phyloP scores from a whole-genome alignment of 306 rosid genomes.

The Dryas alaskensis region DNA sequence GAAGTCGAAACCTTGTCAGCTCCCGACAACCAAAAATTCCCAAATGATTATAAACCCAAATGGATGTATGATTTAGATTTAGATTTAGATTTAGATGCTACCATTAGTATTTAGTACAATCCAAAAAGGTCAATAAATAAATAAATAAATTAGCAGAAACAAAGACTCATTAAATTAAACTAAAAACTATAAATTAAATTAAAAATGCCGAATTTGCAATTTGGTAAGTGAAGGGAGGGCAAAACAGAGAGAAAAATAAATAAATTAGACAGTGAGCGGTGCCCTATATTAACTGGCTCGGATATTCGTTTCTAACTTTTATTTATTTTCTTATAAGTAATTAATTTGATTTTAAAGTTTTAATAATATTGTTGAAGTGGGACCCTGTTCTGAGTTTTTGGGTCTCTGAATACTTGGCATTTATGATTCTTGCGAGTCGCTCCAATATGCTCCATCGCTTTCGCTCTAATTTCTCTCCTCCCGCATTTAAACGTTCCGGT shows the following conservation, averaged over 20 bases:
- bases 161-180: background rate
- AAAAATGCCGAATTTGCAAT: background rate
- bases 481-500: slow-evolving; percentile 60
- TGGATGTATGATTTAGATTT: slow-evolving; percentile 1
- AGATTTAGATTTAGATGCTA: slow-evolving; percentile 4
- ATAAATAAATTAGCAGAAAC: background rate
- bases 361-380: slow-evolving; percentile 1
- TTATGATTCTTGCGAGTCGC: slow-evolving; percentile 39
- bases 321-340: background rate
- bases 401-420: slow-evolving; percentile 32
- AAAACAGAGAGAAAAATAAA: background rate
- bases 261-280: slow-evolving; percentile 26
- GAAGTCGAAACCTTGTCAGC: slow-evolving; percentile 14
- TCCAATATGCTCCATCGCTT: slow-evolving; percentile 24
- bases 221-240: background rate
- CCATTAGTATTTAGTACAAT: background rate
- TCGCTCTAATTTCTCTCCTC: slow-evolving; percentile 8
- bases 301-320: background rate
- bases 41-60: background rate
- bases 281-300: slow-evolving; percentile 23
- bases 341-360: background rate
- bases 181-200: background rate
- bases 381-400: background rate
- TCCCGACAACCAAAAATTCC: slow-evolving; percentile 3
- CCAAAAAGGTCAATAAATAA: background rate